phyloP scores from a whole-genome alignment of 2,329 filamentous ascomycete genomes.

The Fusarium burgessii region DNA sequence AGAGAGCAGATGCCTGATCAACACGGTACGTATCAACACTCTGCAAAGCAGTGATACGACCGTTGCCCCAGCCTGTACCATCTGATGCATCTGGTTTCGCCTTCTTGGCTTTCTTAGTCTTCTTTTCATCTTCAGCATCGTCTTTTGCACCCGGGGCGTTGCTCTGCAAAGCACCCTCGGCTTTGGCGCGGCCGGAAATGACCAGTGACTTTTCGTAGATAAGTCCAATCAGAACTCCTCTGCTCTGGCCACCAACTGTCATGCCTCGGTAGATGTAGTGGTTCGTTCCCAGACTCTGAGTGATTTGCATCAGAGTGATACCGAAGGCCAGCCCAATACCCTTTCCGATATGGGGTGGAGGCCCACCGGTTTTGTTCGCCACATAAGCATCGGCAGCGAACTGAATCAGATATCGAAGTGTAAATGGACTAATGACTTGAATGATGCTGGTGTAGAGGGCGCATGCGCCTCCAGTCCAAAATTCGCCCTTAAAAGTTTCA shows the following conservation, averaged over 20 bases:
- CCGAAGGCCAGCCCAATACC: conserved; percentile 88
- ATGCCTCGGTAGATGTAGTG: conserved; percentile 95
- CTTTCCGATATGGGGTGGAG: conserved; percentile 75
- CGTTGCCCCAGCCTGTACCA: conserved; percentile 89
- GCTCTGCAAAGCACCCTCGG: conserved; percentile 70
- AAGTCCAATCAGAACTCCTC: conserved; percentile 83
- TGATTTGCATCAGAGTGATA: conserved; percentile 85
- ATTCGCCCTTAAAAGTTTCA: conserved; percentile 87
- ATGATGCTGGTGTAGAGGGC: conserved; percentile 79
- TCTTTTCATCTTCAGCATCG: conserved; percentile 54
- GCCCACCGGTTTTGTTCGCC: conserved; percentile 63
- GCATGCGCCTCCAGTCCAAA: conserved; percentile 84
- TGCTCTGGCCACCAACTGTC: conserved; percentile 86
- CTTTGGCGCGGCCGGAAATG: conserved; percentile 87
- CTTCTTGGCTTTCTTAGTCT: conserved; percentile 54
- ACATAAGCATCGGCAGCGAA: conserved; percentile 85
- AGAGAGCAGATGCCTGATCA: conserved; percentile 87
- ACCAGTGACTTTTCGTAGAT: conserved; percentile 95
- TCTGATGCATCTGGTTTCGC: conserved; percentile 62
- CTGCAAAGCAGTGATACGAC: conserved; percentile 92
- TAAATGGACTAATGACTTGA: conserved; percentile 86
- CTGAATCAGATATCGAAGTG: conserved; percentile 85
- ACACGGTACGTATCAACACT: conserved; percentile 94
- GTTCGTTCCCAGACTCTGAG: conserved; percentile 83
- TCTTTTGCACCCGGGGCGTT: conserved; percentile 58